Evolutionary conservation across 2,329 filamentous ascomycete species (phyloP), one percentile per base, ranked within the genome.

Genomic region (Fusarium austroafricanum): DNA sequence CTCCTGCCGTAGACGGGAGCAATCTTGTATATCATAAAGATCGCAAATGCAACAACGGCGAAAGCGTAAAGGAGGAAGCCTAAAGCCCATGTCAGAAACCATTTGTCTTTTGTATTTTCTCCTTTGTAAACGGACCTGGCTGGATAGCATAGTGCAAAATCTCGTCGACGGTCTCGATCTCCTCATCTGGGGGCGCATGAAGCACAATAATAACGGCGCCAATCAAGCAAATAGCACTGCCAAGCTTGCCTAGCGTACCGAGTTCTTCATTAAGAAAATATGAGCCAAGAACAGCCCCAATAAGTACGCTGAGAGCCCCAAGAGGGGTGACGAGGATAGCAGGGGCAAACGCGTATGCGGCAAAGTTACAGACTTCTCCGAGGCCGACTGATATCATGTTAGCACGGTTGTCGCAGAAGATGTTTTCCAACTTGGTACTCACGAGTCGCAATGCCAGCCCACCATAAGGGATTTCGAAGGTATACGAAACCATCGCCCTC

Each of bases 261-360:
- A 99, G 83, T 78, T 93, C 89, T 80, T 99, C 96, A 55, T 93
- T 87, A 66, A 99, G 83, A 78, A 98, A 97, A 79, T 99, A 98
- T 67, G 96, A 94, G 50, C 96, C 95, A 59, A 99, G 82, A 29
- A 99, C 94, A 20, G 96, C 94, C 69, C 94, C 96, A 75, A 99
- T 97, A 70, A 99, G 84, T 59, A 99, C 96, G 76, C 93, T 96
- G 66, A 99, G 86, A 56, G 96, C 96, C 65, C 96, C 96, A 23
- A 99, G 84, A 26, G 96, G 96, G 7, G 96, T 99, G 39, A 99
- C 96, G 53, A 99, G 86, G 80, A 99, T 99, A n/a, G 96, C 96
- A 39, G 96, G 96, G 70, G 96, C 96, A 81, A 98, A 99, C 10
- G 96, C 96, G 78, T 99, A 99, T 65, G 96, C 96, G 50, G 94